Evolutionary conservation across 2,329 filamentous ascomycete species (phyloP).

Genomic region (Nannizzia gypsea): DNA sequence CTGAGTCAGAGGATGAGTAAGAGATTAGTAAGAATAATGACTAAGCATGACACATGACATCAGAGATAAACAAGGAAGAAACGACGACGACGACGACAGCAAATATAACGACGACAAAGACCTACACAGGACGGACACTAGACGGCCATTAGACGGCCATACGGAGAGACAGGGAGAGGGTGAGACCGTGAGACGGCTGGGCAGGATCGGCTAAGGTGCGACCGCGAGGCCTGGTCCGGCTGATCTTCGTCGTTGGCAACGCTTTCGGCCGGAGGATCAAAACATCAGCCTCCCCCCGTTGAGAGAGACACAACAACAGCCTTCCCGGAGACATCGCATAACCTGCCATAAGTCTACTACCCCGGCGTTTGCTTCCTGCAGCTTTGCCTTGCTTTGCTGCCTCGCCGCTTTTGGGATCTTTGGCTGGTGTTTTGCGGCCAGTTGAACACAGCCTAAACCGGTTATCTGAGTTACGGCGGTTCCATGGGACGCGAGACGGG

Average conservation of each 20-base stretch:
- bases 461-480: background rate
- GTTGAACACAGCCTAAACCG: background rate
- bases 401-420: background rate
- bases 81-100: background rate
- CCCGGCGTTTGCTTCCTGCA: too few species aligned
- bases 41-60: background rate
- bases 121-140: too few species aligned
- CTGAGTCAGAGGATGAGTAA: background rate
- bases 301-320: background rate
- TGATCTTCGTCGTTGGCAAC: background rate
- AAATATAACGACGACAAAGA: too few species aligned
- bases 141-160: too few species aligned
- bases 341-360: too few species aligned
- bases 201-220: background rate
- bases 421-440: background rate
- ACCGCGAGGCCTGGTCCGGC: background rate
- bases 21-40: background rate
- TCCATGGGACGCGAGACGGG: background rate
- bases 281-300: background rate
- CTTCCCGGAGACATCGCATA: too few species aligned
- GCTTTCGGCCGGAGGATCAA: background rate
- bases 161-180: background rate
- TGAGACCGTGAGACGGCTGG: background rate
- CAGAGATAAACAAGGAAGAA: background rate
- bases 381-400: background rate